Evolutionary conservation across 2,329 filamentous ascomycete genomes (phyloP).

Genomic region (Microcyclospora tardicrescens): DNA sequence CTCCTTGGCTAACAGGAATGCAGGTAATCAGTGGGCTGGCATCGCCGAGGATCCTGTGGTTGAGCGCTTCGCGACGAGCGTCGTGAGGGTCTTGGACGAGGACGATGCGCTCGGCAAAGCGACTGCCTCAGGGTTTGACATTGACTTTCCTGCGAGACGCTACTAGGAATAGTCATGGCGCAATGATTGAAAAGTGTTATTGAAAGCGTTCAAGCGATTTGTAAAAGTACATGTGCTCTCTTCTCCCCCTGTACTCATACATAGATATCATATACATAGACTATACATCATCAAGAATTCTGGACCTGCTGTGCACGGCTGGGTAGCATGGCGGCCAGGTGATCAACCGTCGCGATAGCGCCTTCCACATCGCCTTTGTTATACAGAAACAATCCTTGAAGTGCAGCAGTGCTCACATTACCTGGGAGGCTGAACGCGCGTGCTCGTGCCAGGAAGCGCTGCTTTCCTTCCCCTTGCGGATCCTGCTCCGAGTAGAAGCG

Average conservation of each 20-base stretch:
- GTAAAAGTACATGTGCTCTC: no score
- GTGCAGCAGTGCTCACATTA: constrained; percentile 69
- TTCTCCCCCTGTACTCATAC: not conserved
- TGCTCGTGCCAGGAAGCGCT: constrained; percentile 58
- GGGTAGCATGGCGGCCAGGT: constrained; percentile 12
- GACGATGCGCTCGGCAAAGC: not conserved
- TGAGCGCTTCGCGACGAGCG: constrained; percentile 10
- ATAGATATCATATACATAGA: constrained; percentile 1
- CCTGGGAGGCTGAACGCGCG: constrained; percentile 58
- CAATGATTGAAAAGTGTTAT: no score
- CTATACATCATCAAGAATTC: not conserved
- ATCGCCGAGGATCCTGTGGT: constrained; percentile 10
- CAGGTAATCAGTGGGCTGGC: not conserved
- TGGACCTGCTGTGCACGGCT: not conserved
- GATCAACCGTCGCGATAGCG: constrained; percentile 45
- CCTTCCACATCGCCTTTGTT: constrained; percentile 86
- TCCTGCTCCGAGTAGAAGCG: constrained; percentile 86
- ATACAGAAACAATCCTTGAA: constrained; percentile 89
- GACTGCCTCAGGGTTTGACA: no score
- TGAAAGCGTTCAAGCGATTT: no score
- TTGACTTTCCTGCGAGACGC: no score
- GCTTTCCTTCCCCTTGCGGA: constrained; percentile 44
- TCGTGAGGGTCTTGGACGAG: constrained; percentile 10
- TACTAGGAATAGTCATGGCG: no score
- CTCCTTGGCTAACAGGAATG: constrained; percentile 5